A percentile compares a stretch with the other conserved stretches of the same genome.
phyloP scores from a whole-genome alignment of 2,329 filamentous ascomycete species.

The Aspergillus uvarum region DNA sequence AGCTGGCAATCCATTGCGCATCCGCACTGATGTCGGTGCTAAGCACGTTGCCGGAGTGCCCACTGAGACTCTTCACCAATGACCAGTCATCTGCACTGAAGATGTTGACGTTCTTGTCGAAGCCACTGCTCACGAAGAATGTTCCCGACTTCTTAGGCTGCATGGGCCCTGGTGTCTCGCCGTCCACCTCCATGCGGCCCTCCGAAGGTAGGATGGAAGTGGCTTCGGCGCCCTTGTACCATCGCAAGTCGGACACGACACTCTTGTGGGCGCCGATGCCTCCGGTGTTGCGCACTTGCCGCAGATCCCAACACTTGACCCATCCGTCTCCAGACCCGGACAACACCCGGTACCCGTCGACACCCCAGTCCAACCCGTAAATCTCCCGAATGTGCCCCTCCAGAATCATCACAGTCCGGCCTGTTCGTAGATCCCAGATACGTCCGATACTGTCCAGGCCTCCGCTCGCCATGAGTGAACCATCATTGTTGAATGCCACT shows the following conservation, averaged over 20 bases:
- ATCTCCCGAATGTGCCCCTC: slow-evolving; percentile 93
- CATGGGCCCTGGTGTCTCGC: slow-evolving; percentile 36
- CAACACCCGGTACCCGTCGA: slow-evolving; percentile 88
- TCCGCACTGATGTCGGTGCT: slow-evolving; percentile 86
- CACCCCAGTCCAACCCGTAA: slow-evolving; percentile 87
- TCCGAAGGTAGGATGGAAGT: slow-evolving; percentile 60
- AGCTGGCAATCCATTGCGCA: slow-evolving; percentile 89
- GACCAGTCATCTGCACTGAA: slow-evolving; percentile 98
- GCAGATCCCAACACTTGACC: slow-evolving; percentile 96
- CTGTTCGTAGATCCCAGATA: slow-evolving; percentile 91
- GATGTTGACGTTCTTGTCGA: slow-evolving; percentile 92
- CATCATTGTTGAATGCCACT: slow-evolving; percentile 85
- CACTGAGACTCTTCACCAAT: slow-evolving; percentile 79
- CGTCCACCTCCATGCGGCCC: slow-evolving; percentile 49
- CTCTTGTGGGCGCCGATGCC: slow-evolving; percentile 88
- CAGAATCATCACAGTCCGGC: slow-evolving; percentile 91
- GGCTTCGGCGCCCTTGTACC: slow-evolving; percentile 80
- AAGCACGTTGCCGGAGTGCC: slow-evolving; percentile 88
- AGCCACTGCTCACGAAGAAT: slow-evolving; percentile 86
- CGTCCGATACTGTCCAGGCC: slow-evolving; percentile 92
- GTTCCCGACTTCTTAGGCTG: slow-evolving; percentile 83
- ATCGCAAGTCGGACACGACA: slow-evolving; percentile 86
- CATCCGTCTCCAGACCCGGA: slow-evolving; percentile 91
- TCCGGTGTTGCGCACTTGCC: slow-evolving; percentile 79
- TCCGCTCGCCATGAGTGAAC: slow-evolving; percentile 85